Base-by-base conservation (phyloP, 805 yeast genomes). In the Metschnikowia lunata region DNA sequence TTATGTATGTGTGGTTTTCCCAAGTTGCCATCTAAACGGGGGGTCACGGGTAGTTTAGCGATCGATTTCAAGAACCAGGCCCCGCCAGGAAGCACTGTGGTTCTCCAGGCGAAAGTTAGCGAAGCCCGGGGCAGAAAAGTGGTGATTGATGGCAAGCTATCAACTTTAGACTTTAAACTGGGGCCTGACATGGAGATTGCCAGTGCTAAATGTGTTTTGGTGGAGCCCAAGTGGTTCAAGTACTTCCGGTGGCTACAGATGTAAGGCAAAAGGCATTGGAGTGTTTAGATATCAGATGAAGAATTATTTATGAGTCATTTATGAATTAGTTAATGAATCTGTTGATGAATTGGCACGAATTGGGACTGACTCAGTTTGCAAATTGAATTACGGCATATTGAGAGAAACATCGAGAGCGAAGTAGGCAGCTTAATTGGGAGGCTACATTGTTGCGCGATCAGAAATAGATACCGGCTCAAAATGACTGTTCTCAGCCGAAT, bases 221-320 rank as follows among this genome's bases (percentile, higher is more conserved):
- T 88, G 2, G 95, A 88, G 58, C 97, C 97, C 4, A 81, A 72
- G 55, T 88, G 96, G 96, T 87, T 87, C 65, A 83, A 79, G 57
- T 86, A 80, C 57, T 65, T 87, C 42, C 59, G 61, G n/a, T 71
- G 75, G 75, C 48, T 68, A 34, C 46, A 39, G 10, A n/a, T 39
- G 15, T 43, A 28, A 18, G 14, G 36, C 4, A 18, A 18, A 18
- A 18, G 23, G 23, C 23, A n/a, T n/a, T n/a, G n/a, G n/a, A n/a
- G n/a, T n/a, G n/a, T n/a, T n/a, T n/a, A n/a, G n/a, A n/a, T n/a
- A n/a, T n/a, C n/a, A n/a, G n/a, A n/a, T n/a, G n/a, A n/a, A n/a
- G n/a, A n/a, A n/a, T n/a, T n/a, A n/a, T n/a, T n/a, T n/a, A n/a
- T n/a, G n/a, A n/a, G n/a, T n/a, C n/a, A n/a, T n/a, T 18, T 18